A percentile compares a stretch with the other conserved stretches of the same genome.
Conservation (phyloP, 176 grass and related monocot genomes). For the Aegilops sharonensis region DNA sequence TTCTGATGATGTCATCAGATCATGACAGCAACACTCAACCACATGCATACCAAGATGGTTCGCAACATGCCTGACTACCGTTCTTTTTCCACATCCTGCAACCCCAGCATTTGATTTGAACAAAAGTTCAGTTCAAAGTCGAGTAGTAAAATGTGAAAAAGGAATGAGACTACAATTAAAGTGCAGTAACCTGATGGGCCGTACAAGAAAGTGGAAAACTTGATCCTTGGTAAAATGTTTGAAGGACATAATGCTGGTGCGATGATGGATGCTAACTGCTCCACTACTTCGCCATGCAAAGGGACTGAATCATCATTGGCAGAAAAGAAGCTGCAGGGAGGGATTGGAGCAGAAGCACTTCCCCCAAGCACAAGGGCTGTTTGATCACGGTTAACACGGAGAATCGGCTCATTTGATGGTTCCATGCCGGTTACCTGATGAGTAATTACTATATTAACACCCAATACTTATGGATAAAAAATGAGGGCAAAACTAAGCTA, state of each 20-base stretch:
- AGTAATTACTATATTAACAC: conserved; percentile 30
- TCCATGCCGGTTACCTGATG: conserved; percentile 81
- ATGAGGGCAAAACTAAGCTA: conserved; percentile 9
- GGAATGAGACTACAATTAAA: not conserved
- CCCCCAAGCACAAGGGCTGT: conserved; percentile 92
- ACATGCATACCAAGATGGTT: conserved; percentile 75
- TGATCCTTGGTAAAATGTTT: conserved; percentile 73
- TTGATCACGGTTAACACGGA: conserved; percentile 68
- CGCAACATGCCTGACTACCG: conserved; percentile 74
- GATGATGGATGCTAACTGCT: conserved; percentile 75
- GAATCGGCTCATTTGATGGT: conserved; percentile 68
- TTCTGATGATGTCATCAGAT: conserved; percentile 74
- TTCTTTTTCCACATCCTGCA: conserved; percentile 85
- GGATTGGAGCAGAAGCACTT: conserved; percentile 62
- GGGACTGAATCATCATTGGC: conserved; percentile 49
- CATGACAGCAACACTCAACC: conserved; percentile 87
- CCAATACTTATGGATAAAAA: not conserved
- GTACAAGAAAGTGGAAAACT: conserved; percentile 76
- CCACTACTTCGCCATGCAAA: conserved; percentile 73
- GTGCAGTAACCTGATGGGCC: conserved; percentile 66
- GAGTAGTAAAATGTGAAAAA: not conserved
- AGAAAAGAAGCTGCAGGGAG: conserved; percentile 62
- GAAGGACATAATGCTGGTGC: conserved; percentile 83
- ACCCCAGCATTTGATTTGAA: not conserved
- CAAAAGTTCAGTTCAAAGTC: not conserved